Evolutionary conservation across 2,329 filamentous ascomycete genomes (phyloP).

Genomic region (Corynespora cassiicola): DNA sequence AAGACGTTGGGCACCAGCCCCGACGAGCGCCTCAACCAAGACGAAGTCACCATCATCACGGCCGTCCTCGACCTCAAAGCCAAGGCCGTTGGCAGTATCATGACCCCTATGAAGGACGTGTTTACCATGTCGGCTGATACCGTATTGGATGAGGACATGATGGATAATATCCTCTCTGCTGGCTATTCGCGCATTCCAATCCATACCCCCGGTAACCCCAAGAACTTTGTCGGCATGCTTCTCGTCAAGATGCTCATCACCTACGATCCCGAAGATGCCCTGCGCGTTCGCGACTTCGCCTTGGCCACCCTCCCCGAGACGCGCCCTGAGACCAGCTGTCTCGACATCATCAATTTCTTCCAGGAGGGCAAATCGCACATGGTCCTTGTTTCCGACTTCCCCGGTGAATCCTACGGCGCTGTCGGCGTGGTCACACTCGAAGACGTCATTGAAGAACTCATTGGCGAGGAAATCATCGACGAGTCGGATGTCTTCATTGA

Average conservation of each 20-base stretch:
- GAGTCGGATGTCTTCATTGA: constrained; percentile 98
- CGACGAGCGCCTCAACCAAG: constrained; percentile 87
- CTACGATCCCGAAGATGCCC: constrained; percentile 93
- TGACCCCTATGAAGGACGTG: constrained; percentile 98
- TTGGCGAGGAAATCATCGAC: constrained; percentile 99
- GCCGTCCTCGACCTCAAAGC: constrained; percentile 96
- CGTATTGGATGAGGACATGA: constrained; percentile 88
- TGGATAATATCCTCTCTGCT: constrained; percentile 90
- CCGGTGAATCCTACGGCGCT: constrained; percentile 89
- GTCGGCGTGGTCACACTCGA: constrained; percentile 94
- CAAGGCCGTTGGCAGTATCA: constrained; percentile 92
- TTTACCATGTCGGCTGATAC: constrained; percentile 97
- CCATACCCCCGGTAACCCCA: constrained; percentile 80
- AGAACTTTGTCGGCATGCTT: constrained; percentile 96
- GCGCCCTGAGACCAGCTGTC: constrained; percentile 89
- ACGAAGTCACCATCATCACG: constrained; percentile 98
- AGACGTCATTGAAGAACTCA: constrained; percentile 97
- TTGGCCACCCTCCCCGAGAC: constrained; percentile 95
- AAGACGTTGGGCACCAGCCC: constrained; percentile 86
- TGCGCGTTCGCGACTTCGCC: constrained; percentile 86
- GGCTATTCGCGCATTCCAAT: constrained; percentile 97
- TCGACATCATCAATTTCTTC: constrained; percentile 99
- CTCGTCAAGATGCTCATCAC: constrained; percentile 98
- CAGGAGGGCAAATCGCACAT: constrained; percentile 99
- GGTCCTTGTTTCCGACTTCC: constrained; percentile 90